A percentile compares a stretch with the other conserved stretches of the same genome.
Conservation (phyloP, 176 grass and related monocot genomes). For the Eragrostis nindensis region DNA sequence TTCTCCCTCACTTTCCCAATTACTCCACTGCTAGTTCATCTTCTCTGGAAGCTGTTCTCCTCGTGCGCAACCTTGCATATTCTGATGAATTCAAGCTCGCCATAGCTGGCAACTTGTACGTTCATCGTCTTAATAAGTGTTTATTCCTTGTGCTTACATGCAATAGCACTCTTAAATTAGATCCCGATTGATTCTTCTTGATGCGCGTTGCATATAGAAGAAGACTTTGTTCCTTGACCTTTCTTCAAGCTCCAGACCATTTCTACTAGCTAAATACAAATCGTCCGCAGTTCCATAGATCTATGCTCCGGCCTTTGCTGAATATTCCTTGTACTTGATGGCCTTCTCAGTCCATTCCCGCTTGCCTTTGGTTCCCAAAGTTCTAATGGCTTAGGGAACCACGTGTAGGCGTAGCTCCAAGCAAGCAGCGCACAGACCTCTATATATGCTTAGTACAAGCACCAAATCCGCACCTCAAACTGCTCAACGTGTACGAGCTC, state of each 20-base stretch:
- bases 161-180: constrained; percentile 35
- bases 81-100: constrained; percentile 23
- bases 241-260: constrained; percentile 39
- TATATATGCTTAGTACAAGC: constrained; percentile 97
- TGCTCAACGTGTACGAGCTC: constrained; percentile 56
- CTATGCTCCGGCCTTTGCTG: constrained; percentile 53
- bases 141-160: constrained; percentile 20
- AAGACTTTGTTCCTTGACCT: constrained; percentile 37
- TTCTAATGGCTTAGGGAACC: constrained; percentile 52
- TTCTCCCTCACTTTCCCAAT: constrained; percentile 16
- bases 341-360: constrained; percentile 49
- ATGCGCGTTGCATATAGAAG: constrained; percentile 3
- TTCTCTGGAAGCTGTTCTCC: background rate
- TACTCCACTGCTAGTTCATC: constrained; percentile 20
- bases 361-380: constrained; percentile 48
- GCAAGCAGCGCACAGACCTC: constrained; percentile 68
- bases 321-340: constrained; percentile 80
- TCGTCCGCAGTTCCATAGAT: constrained; percentile 41
- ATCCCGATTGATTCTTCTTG: constrained; percentile 35
- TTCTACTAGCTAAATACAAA: constrained; percentile 47
- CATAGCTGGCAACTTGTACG: background rate
- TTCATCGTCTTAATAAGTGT: background rate
- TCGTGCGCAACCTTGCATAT: background rate
- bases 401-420: constrained; percentile 55
- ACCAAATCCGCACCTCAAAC: constrained; percentile 76